phyloP scores from a whole-genome alignment of 2,329 filamentous ascomycete species.

The Lecanicillium sp. region DNA sequence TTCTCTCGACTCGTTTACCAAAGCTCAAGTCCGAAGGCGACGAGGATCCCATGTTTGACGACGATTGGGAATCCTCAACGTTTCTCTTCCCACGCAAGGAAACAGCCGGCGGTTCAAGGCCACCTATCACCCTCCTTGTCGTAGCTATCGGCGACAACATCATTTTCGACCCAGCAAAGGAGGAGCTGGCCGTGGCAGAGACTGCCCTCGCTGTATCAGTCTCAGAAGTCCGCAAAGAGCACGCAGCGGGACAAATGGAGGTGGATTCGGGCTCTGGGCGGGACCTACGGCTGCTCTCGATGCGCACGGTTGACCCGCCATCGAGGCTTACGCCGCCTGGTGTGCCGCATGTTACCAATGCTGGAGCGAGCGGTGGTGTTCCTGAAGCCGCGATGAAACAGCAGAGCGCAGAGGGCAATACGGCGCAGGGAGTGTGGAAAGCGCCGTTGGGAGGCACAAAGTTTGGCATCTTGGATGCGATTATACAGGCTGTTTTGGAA shows the following conservation, averaged over 20 bases:
- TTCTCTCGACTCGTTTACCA: slow-evolving; percentile 79
- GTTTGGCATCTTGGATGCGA: slow-evolving; percentile 59
- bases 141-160: slow-evolving; percentile 80
- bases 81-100: slow-evolving; percentile 60
- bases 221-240: slow-evolving; percentile 33
- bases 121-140: slow-evolving; percentile 85
- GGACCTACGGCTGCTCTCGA: slow-evolving; percentile 52
- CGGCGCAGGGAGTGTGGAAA: slow-evolving; percentile 72
- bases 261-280: slow-evolving; percentile 22
- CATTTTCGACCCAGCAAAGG: slow-evolving; percentile 85
- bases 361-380: slow-evolving; percentile 37
- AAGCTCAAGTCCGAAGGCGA: slow-evolving; percentile 80
- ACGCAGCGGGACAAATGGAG: slow-evolving; percentile 26
- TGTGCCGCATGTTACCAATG: slow-evolving; percentile 55
- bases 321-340: slow-evolving; percentile 65
- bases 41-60: slow-evolving; percentile 95
- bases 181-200: slow-evolving; percentile 91
- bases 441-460: slow-evolving; percentile 78
- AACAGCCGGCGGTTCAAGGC: slow-evolving; percentile 37
- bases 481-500: slow-evolving; percentile 70
- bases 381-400: slow-evolving; percentile 29
- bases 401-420: slow-evolving; percentile 38
- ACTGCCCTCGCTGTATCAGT: slow-evolving; percentile 80
- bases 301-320: slow-evolving; percentile 67
- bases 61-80: slow-evolving; percentile 85